A percentile compares a stretch with the other conserved stretches of the same genome.
phyloP scores from a whole-genome alignment of 2,329 filamentous ascomycete genomes.

The Aaosphaeria pasadenensis region DNA sequence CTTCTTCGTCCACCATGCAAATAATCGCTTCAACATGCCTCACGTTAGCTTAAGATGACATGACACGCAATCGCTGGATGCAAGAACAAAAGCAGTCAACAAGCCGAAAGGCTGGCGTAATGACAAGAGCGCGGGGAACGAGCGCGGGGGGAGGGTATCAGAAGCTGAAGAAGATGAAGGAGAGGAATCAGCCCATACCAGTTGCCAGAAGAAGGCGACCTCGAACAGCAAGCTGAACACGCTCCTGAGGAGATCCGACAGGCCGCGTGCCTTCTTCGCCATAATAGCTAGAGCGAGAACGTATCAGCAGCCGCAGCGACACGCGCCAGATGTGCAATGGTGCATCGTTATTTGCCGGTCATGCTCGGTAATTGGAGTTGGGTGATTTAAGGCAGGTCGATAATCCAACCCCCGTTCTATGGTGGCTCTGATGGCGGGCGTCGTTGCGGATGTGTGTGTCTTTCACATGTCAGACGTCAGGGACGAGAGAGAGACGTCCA shows the following conservation, averaged over 20 bases:
- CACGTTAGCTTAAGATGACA: slow-evolving; percentile 3
- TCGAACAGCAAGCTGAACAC: slow-evolving; percentile 33
- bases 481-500: too few species aligned
- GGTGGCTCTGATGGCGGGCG: too few species aligned
- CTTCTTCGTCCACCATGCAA: slow-evolving; percentile 64
- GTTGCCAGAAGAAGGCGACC: slow-evolving; percentile 40
- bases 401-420: too few species aligned
- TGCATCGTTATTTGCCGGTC: slow-evolving; percentile 23
- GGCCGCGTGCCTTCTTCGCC: slow-evolving; percentile 1
- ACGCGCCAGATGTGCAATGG: slow-evolving; percentile 13
- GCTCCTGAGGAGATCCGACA: slow-evolving; percentile 12
- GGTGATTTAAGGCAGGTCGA: too few species aligned
- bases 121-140: background rate
- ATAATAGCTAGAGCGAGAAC: slow-evolving; percentile 20
- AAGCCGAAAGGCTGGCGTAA: background rate
- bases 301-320: slow-evolving; percentile 6
- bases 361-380: slow-evolving; percentile 9
- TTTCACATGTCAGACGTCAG: too few species aligned
- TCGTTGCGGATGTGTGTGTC: too few species aligned
- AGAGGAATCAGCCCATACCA: slow-evolving; percentile 24
- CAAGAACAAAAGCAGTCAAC: background rate
- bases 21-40: slow-evolving; percentile 57
- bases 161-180: background rate
- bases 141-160: background rate
- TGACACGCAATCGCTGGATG: background rate